Evolutionary conservation across 305 asterid genomes (phyloP).

Genomic region (Fraxinus sp.): DNA sequence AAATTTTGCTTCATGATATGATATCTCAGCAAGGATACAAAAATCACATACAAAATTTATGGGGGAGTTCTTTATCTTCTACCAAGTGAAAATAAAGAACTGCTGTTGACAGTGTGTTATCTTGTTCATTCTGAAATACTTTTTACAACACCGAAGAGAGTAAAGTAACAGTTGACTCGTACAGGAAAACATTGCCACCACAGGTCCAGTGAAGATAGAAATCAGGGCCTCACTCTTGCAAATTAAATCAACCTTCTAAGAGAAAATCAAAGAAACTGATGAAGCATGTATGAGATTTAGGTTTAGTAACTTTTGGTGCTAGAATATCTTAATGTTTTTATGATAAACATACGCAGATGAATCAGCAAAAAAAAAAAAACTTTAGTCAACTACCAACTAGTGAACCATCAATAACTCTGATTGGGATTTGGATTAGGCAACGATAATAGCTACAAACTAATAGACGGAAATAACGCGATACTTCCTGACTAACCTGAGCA

Average conservation of each 20-base stretch:
- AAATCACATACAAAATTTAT: background rate
- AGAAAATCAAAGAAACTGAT: background rate
- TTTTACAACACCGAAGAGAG: background rate
- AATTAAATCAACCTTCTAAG: background rate
- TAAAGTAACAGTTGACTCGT: background rate
- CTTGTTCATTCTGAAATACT: background rate
- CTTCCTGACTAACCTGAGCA: constrained; percentile 63
- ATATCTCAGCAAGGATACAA: background rate
- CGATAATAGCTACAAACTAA: constrained; percentile 23
- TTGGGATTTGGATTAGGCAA: background rate
- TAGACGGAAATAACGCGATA: constrained; percentile 19
- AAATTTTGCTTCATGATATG: background rate
- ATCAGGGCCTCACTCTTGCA: background rate
- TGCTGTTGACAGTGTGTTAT: background rate
- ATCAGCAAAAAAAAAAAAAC: background rate
- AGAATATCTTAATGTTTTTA: background rate
- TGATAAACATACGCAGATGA: background rate
- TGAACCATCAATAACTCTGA: background rate
- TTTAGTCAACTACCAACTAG: background rate
- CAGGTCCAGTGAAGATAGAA: background rate
- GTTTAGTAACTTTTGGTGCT: background rate
- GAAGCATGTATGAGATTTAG: background rate
- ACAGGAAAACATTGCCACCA: background rate
- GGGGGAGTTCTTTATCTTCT: background rate
- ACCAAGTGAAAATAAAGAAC: background rate